Conservation (phyloP, 768 basidiomycete genomes). For the Tubosaeta sp. region DNA sequence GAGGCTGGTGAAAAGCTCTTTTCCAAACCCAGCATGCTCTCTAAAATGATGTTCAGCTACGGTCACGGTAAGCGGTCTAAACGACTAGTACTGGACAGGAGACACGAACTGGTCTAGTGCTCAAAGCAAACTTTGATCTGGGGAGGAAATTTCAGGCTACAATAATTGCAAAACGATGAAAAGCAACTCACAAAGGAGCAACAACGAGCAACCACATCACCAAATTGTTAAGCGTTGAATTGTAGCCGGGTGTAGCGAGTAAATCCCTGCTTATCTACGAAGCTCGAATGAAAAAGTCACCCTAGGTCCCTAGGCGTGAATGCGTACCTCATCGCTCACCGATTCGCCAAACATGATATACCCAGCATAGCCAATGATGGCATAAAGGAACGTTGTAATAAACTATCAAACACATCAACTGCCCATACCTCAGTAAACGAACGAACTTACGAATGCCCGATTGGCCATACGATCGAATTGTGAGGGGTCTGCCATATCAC, state of each 20-base stretch:
- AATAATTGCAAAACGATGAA: not conserved
- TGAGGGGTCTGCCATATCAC: constrained; percentile 83
- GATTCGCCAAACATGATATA: constrained; percentile 87
- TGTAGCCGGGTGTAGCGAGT: constrained; percentile 68
- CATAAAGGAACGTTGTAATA: constrained; percentile 58
- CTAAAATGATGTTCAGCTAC: constrained; percentile 78
- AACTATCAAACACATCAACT: constrained; percentile 33
- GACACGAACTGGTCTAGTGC: constrained; percentile 65
- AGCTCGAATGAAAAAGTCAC: not conserved
- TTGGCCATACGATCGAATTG: constrained; percentile 81
- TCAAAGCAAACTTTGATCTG: constrained; percentile 85
- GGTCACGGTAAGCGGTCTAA: not conserved
- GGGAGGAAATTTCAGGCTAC: constrained; percentile 13
- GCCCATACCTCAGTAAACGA: not conserved
- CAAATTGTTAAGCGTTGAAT: constrained; percentile 60
- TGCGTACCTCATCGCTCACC: constrained; percentile 74
- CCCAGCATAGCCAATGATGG: constrained; percentile 72
- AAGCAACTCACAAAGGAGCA: constrained; percentile 50
- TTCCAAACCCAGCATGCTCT: constrained; percentile 73
- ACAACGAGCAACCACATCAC: constrained; percentile 87
- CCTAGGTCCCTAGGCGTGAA: not conserved
- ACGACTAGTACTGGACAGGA: not conserved
- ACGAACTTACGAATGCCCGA: constrained; percentile 69
- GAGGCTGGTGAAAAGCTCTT: constrained; percentile 7
- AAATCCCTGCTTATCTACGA: constrained; percentile 79